phyloP scores from a whole-genome alignment of 2,329 filamentous ascomycete species.

The Claviceps maximensis region DNA sequence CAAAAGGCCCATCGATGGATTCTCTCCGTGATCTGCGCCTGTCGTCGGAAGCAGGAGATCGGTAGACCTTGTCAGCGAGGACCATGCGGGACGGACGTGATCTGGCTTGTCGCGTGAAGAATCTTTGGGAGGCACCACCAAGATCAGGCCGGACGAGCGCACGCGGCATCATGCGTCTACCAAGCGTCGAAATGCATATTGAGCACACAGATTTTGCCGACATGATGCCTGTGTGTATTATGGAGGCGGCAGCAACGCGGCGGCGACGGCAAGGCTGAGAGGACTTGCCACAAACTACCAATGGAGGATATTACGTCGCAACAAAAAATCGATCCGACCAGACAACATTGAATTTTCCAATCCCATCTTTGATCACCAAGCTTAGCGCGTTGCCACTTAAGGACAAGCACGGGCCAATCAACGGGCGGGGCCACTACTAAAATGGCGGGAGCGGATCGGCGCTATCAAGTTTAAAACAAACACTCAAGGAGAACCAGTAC shows the following conservation, averaged over 20 bases:
- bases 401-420: background rate
- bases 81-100: slow-evolving; percentile 42
- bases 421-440: background rate
- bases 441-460: too few species aligned
- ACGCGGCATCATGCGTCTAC: slow-evolving; percentile 6
- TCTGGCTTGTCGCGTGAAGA: slow-evolving; percentile 21
- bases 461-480: too few species aligned
- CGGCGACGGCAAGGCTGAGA: background rate
- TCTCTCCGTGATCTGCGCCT: slow-evolving; percentile 24
- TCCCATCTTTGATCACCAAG: background rate
- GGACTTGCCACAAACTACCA: fast-evolving
- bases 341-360: background rate
- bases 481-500: too few species aligned
- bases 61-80: slow-evolving; percentile 39
- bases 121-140: slow-evolving; percentile 22
- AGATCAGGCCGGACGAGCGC: slow-evolving; percentile 19
- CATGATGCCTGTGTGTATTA: slow-evolving; percentile 8
- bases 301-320: background rate
- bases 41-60: slow-evolving; percentile 21
- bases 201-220: slow-evolving; percentile 9
- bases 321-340: background rate
- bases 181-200: slow-evolving; percentile 8
- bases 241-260: background rate
- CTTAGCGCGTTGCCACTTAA: too few species aligned
- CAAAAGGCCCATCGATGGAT: slow-evolving; percentile 35